Base-by-base conservation (phyloP, 495 filamentous ascomycete species). In the Tuber umbilicatum region DNA sequence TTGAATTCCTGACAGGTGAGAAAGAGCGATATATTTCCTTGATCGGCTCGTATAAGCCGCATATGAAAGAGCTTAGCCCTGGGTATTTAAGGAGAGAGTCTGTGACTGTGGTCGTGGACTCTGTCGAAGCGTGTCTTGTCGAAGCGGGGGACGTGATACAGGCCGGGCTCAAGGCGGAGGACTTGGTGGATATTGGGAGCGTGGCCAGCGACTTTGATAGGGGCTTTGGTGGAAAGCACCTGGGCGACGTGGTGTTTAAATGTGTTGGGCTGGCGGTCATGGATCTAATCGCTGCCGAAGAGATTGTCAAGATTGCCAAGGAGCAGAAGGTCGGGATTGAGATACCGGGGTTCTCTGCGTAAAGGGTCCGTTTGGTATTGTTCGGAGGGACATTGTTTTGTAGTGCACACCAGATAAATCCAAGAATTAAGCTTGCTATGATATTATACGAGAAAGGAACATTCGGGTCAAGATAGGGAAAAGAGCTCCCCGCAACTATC, bases 71-170 rank as follows among this genome's bases (percentile, higher is more conserved):
- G 83, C 76, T 99, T 40, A 91, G 94, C 23, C 88, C 87, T 6
- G 92, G 91, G 45, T 86, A 97, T 47, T 84, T 99, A 5, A 82
- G 84, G 12, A 89, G 85, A 35, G 87, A 90, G 76, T 92, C 93
- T 27, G 92, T 92, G 0, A 90, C 91, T 2, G 85, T 95, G 42
- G 86, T 97, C 6, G 94, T 97, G 17, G 94, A 98, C 82, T 93
- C 90, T 43, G 84, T 93, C 0, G 89, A 91, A 27, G 91, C 89
- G 6, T 93, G 92, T 73, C 79, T 97, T 75, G 89, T 90, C 79
- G 93, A 97, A 81, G 91, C 94, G 0, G 95, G 95, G 7, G 95
- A 99, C 85, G 85, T 99, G 72, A 91, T 94, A 40, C 89, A 93
- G 79, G 92, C 92, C 0, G 91, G 88, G 0, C 83, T 98, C 41